Base-by-base conservation (phyloP, 345 rosid species). In the Geranium rotundifolium region DNA sequence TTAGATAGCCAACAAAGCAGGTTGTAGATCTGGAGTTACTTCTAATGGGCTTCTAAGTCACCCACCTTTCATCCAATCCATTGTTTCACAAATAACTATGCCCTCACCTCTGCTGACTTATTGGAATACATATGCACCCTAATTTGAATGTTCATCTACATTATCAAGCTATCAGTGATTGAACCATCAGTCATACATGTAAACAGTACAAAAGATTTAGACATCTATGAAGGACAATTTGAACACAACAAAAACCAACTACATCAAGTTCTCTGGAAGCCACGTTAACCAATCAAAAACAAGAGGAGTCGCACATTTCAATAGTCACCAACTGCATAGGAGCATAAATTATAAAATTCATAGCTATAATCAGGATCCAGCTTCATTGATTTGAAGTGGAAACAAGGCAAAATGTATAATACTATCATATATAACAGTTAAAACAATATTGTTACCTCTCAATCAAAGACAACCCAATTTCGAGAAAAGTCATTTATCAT, bases 401-500 rank as follows among this genome's bases (percentile, higher is more conserved):
- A 6, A 9, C 50, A 41, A 41, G 37, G n/a, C n/a, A n/a, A n/a
- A 4, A 34, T 3, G 41, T 34, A 34, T 8, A 34, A 34, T 34
- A 41, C 1, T 41, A 41, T 41, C 14, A 41, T 13, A 31, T 31
- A 41, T 5, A 41, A 41, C 1, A 12, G 50, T 6, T 13, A 41
- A 41, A 41, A 41, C n/a, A n/a, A n/a, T n/a, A n/a, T n/a, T n/a
- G n/a, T n/a, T n/a, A n/a, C n/a, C n/a, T n/a, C n/a, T n/a, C n/a
- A n/a, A n/a, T n/a, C n/a, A 41, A 5, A 41, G 10, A 9, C 4
- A 54, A 54, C 19, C 17, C 57, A 54, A 10, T 19, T 5, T n/a
- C n/a, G 12, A 4, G 50, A 3, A 6, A 41, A 4, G 5, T 73
- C 62, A 77, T 63, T 85, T 82, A 74, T 82, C 87, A 73, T 66